Percentiles rank a stretch among this genome's conserved stretches.
Conservation (phyloP, 768 basidiomycete species). For the Sutorius australiensis region DNA sequence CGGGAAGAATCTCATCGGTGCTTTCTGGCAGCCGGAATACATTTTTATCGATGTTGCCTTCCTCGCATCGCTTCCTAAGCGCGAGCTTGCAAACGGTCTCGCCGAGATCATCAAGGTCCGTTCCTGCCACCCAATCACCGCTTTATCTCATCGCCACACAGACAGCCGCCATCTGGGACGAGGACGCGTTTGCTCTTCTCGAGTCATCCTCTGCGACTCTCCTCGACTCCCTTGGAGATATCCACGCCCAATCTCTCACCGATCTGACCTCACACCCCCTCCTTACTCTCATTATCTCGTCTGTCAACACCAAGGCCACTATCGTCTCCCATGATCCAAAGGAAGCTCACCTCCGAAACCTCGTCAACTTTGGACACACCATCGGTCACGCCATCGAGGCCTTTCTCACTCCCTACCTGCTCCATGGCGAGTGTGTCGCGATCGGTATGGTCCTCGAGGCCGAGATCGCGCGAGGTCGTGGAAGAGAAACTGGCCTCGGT, state of each 20-base stretch:
- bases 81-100: slow-evolving; percentile 99
- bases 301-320: slow-evolving; percentile 93
- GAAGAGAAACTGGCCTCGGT: slow-evolving; percentile 54
- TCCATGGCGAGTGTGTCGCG: slow-evolving; percentile 95
- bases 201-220: slow-evolving; percentile 86
- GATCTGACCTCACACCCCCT: slow-evolving; percentile 82
- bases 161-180: slow-evolving; percentile 99
- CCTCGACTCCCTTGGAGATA: slow-evolving; percentile 73
- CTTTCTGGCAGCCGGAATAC: slow-evolving; percentile 97
- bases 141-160: slow-evolving; percentile 29
- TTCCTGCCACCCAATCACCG: slow-evolving; percentile 2
- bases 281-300: slow-evolving; percentile 86
- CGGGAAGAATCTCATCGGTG: slow-evolving; percentile 97
- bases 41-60: slow-evolving; percentile 98
- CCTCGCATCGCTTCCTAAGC: slow-evolving; percentile 84
- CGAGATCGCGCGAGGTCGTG: slow-evolving; percentile 85
- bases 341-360: slow-evolving; percentile 94
- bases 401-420: slow-evolving; percentile 84
- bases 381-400: slow-evolving; percentile 99
- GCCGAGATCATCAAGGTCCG: slow-evolving; percentile 94
- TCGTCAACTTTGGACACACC: slow-evolving; percentile 98
- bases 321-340: slow-evolving; percentile 97
- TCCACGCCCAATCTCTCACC: slow-evolving; percentile 46
- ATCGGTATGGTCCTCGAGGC: slow-evolving; percentile 97
- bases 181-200: slow-evolving; percentile 79